Evolutionary conservation across 2,329 filamentous ascomycete species (phyloP).

Genomic region (Stemphylium beticola): DNA sequence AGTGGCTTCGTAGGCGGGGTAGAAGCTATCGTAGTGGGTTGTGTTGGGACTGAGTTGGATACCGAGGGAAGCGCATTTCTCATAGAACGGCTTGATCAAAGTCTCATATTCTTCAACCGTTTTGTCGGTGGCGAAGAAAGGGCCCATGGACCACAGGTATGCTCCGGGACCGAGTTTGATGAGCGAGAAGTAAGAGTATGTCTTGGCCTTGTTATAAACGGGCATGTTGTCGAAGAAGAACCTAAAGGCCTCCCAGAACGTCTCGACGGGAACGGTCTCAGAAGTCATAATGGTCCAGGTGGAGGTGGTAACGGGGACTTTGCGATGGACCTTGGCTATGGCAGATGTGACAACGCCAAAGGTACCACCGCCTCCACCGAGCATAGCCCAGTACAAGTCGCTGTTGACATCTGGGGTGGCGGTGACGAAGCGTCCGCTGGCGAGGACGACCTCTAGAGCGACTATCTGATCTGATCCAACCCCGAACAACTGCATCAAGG

Average conservation of each 20-base stretch:
- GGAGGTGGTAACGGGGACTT: slow-evolving; percentile 38
- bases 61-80: slow-evolving; percentile 28
- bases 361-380: slow-evolving; percentile 46
- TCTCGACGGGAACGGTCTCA: slow-evolving; percentile 37
- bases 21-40: slow-evolving; percentile 33
- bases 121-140: slow-evolving; percentile 38
- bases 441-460: slow-evolving; percentile 44
- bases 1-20: slow-evolving; percentile 40
- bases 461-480: slow-evolving; percentile 46
- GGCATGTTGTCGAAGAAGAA: slow-evolving; percentile 34
- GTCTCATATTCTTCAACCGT: slow-evolving; percentile 31
- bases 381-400: slow-evolving; percentile 48
- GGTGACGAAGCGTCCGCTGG: slow-evolving; percentile 33
- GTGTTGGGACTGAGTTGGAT: slow-evolving; percentile 34
- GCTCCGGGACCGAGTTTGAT: slow-evolving; percentile 29
- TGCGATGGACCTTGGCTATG: slow-evolving; percentile 42
- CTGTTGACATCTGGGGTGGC: slow-evolving; percentile 42
- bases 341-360: slow-evolving; percentile 45
- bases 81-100: slow-evolving; percentile 32
- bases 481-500: slow-evolving; percentile 56
- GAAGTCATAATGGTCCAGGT: slow-evolving; percentile 40
- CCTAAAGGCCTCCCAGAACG: slow-evolving; percentile 37
- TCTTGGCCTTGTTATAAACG: slow-evolving; percentile 32
- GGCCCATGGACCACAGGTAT: slow-evolving; percentile 35
- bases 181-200: slow-evolving; percentile 37